Evolutionary conservation across 805 yeast species (phyloP), one percentile per base, ranked within the genome.

Genomic region (Cyberlindnera maritima): DNA sequence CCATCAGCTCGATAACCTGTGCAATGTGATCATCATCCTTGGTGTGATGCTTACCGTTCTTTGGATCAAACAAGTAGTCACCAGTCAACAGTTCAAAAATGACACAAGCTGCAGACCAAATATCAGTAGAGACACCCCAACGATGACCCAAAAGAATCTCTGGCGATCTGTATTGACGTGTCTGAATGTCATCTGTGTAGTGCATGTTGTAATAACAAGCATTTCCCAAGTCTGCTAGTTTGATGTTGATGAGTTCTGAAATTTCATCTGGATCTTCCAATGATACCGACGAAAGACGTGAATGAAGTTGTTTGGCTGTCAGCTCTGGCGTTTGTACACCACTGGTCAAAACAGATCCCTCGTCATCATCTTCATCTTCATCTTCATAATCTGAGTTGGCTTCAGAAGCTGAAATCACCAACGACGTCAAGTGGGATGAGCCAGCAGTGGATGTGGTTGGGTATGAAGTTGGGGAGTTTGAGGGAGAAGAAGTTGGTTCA

Each of bases 11-110:
- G 33, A 81, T 70, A 14, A 94, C 88, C 65, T 94, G 98, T 0
- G 98, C 98, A 58, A 94, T 76, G 65, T 94, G 99, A 65, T 94
- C 99, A 61, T 92, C 97, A 64, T 90, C 96, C 60, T 90, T 91
- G 41, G 82, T 65, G 66, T 88, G 92, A 7, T 85, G 71, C 46
- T 77, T 79, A 1, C 91, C 90, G 52, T 79, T 80, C 41, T 65
- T 67, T 1, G 99, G 99, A 64, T 92, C 97, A 65, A 92, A 94
- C 43, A 94, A 66, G 60, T 90, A 91, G 66, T 92, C 98, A 3
- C 98, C 98, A 0, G 99, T 92, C 38, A 92, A 66, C 23, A 94
- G 74, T 69, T 94, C 99, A 68, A 94, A 94, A 0, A 87, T 74
- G 58, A 94, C 68, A 68, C 98, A 91, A 0, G 96, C 97, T 58